Conservation (phyloP, 768 basidiomycete genomes). For the Crucibulum laeve region DNA sequence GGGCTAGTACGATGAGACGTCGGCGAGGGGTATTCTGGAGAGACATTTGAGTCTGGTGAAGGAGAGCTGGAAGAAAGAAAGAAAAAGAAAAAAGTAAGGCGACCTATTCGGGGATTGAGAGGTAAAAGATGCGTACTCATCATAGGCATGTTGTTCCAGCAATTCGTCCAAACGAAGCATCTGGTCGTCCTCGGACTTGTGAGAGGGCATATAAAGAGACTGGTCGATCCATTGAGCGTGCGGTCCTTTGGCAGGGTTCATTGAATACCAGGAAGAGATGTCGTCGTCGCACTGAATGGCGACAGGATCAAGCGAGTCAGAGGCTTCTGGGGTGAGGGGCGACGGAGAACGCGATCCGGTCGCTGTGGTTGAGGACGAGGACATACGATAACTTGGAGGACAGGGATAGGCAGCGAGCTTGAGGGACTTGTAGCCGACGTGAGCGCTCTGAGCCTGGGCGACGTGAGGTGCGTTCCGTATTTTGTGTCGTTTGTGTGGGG, state of each 20-base stretch:
- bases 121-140: constrained; percentile 51
- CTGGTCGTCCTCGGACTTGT: constrained; percentile 45
- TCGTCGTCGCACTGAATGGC: constrained; percentile 47
- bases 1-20: constrained; percentile 20
- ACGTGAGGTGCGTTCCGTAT: no score
- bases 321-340: constrained; percentile 63
- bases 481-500: constrained; percentile 1
- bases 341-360: constrained; percentile 68
- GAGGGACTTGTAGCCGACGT: no score
- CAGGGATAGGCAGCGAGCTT: constrained; percentile 3
- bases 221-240: constrained; percentile 40
- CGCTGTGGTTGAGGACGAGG: constrained; percentile 52
- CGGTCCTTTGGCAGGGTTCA: constrained; percentile 35
- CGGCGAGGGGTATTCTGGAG: constrained; percentile 26
- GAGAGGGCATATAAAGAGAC: constrained; percentile 28
- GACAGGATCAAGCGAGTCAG: constrained; percentile 47
- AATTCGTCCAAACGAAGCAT: constrained; percentile 73
- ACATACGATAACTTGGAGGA: constrained; percentile 35
- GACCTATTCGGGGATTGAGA: constrained; percentile 6
- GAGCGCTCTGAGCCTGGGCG: no score
- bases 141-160: constrained; percentile 69
- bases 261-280: constrained; percentile 52
- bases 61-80: constrained; percentile 24
- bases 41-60: constrained; percentile 23
- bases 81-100: constrained; percentile 11